Base-by-base conservation (phyloP, 2,329 filamentous ascomycete species). In the Fusarium poae region DNA sequence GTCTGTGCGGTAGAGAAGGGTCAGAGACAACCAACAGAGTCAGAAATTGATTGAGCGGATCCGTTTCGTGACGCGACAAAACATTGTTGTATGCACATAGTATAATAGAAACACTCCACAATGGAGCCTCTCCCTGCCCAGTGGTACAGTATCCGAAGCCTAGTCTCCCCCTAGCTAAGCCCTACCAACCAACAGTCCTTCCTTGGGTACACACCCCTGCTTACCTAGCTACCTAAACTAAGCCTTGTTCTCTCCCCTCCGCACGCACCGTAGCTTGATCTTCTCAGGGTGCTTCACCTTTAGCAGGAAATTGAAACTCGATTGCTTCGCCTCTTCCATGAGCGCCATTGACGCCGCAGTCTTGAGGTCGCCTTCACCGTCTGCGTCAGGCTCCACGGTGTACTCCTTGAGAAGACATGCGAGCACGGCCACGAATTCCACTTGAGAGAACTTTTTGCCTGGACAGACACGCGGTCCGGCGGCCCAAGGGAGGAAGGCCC, bases 381-480 rank as follows among this genome's bases (percentile, higher is more conserved):
- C 49, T n/a, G 48, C 51, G 10, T 70, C 59, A 3, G 68, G 68
- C 57, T 71, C 68, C 53, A 71, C 67, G 20, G 25, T 53, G 32
- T 69, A 70, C 6, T 54, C 57, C 48, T 67, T 67, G 16, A 70
- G 35, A 10, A 73, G 50, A 6, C 61, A 59, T 10, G 68, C 67
- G 51, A 73, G 46, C 27, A 68, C 66, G 16, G 70, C 71, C 25
- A 73, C 71, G 30, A 73, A 73, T 23, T 73, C 71, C 6, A 72
- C 71, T 25, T 73, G 71, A 1, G 71, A 73, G 40, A 73, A 73
- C 58, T 72, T 72, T 44, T 65, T 73, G 23, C 71, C 71, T 4
- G 67, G 67, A 40, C 69, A 72, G 2, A 67, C 62, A 20, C 69
- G 68, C 1, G 62, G 61, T 11, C 69, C 69, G 6, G 56, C 69